Evolutionary conservation across 345 rosid species (phyloP).

Genomic region (Lepidium aucheri): DNA sequence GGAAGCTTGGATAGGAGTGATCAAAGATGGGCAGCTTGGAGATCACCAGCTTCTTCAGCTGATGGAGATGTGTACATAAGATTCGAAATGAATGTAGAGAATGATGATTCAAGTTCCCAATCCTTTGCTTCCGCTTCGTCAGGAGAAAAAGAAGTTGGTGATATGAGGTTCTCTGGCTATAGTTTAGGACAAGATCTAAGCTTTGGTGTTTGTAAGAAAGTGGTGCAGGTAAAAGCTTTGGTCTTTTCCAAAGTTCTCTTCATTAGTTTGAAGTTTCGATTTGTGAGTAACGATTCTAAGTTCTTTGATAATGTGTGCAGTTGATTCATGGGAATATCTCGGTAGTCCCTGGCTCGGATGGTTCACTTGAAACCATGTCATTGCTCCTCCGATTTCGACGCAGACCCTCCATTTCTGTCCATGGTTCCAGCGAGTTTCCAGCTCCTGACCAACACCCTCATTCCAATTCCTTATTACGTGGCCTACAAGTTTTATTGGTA

Average conservation of each 20-base stretch:
- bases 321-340: conserved; percentile 87
- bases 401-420: conserved; percentile 37
- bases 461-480: conserved; percentile 54
- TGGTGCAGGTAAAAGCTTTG: conserved; percentile 63
- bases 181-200: conserved; percentile 64
- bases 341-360: conserved; percentile 45
- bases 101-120: conserved; percentile 21
- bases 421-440: conserved; percentile 39
- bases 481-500: conserved; percentile 62
- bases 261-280: background rate
- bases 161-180: conserved; percentile 37
- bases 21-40: conserved; percentile 75
- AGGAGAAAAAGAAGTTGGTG: conserved; percentile 31
- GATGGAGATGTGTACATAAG: conserved; percentile 61
- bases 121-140: conserved; percentile 37
- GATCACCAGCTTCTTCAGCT: conserved; percentile 34
- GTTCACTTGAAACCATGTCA: conserved; percentile 63
- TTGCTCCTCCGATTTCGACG: conserved; percentile 62
- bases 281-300: background rate
- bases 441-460: conserved; percentile 43
- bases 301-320: conserved; percentile 27
- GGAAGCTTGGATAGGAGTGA: conserved; percentile 67
- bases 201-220: conserved; percentile 85
- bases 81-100: conserved; percentile 50
- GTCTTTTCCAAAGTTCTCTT: background rate